Base-by-base conservation (phyloP, 2,329 filamentous ascomycete genomes). In the Chaetomium sp. region DNA sequence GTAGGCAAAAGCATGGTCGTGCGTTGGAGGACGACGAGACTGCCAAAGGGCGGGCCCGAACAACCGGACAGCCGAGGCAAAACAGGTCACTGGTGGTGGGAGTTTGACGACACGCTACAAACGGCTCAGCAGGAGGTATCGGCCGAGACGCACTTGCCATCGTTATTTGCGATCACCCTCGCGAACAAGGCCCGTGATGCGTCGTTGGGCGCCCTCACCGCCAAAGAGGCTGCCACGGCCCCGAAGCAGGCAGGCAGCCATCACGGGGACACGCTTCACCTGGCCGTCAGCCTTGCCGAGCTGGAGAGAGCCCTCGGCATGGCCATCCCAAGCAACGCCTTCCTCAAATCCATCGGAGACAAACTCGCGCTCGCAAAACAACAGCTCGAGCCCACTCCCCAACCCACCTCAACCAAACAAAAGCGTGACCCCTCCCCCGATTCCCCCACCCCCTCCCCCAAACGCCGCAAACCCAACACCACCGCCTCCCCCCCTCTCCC, bases 291-390 rank as follows among this genome's bases (percentile, higher is more conserved):
- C 16, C 57, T 65, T 23, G 23, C 21, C 4, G 31, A 31, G n/a
- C 31, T 65, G 1, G 45, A 61, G 25, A 19, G 47, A 29, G 23
- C 53, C 2, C 27, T 65, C 7, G 53, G 58, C 12, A 19, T 29
- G 16, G n/a, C n/a, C 19, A 47, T 21, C 7, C 27, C 58, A 8
- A 62, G n/a, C 45, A 51, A n/a, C 54, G 9, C 27, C 31, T 57
- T 61, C 33, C 58, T 65, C 31, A 27, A 54, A 29, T 13, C 25
- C 19, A 58, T 65, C 58, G 58, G 58, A n/a, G 21, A 61, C 33
- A 45, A 58, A 13, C 45, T 65, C 8, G 63, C 58, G 7, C 33
- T 23, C 3, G 53, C 58, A 1, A 27, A 47, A 57, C 33, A 33
- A 2, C 25, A 23, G 5, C 35, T n/a, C 27, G 9, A 9, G 2